Base-by-base conservation (phyloP, 2,329 filamentous ascomycete species). In the Fusarium brachygibbosum region DNA sequence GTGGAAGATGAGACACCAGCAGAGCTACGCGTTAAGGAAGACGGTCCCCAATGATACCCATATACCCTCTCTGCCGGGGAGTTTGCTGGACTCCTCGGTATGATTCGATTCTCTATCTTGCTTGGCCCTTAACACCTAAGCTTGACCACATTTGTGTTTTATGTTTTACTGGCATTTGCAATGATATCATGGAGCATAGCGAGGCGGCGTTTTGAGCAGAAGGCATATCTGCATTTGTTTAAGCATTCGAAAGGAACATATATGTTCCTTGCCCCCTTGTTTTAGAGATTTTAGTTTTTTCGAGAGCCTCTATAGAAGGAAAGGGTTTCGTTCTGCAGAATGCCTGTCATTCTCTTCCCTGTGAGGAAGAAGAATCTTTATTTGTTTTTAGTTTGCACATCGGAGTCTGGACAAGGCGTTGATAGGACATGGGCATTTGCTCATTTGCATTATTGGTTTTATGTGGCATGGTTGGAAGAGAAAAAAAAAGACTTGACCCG, bases 101-200 rank as follows among this genome's bases (percentile, higher is more conserved):
- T 63, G 67, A 64, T 70, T 67, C 70, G 54, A 66, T 63, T 70
- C 62, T 70, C 63, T 53, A 64, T 67, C 58, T 40, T 44, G 63
- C 66, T 29, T 68, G 52, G 50, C 56, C 67, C 44, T 44, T 42
- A 64, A 58, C 55, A 70, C 28, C 60, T 40, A 38, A 63, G 66
- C 59, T 63, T 58, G 66, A 56, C 41, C 21, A 65, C 31, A 46
- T 56, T 69, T 57, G 37, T 56, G 38, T 63, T 72, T 70, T 70
- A 70, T 48, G 61, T 67, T 70, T 73, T 65, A 55, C 40, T 66
- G 45, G 54, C 68, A 71, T 69, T 66, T 68, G 51, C 54, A 52
- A 72, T 67, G 70, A 70, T 75, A 71, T 74, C 69, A 75, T 46
- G 76, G 76, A 78, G 79, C 79, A 82, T 82, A 81, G 80, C 80